A percentile compares a stretch with the other conserved stretches of the same genome.
phyloP scores from a whole-genome alignment of 1,284 basidiomycete species.

The Heliocybe sulcata region DNA sequence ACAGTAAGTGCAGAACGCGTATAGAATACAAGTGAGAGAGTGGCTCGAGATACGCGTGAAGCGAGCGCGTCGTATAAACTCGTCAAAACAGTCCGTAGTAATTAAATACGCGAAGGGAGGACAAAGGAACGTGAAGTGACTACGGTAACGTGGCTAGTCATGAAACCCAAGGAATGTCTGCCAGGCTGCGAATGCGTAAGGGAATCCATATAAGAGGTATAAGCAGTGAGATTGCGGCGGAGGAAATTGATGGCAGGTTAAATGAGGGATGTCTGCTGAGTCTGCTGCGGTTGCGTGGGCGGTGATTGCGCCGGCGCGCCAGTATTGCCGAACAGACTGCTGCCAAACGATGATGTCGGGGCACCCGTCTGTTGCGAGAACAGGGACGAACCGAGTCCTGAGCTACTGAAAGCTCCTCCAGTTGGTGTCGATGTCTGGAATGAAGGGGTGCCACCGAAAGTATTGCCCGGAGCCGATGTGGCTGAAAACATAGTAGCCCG shows the following conservation, averaged over 20 bases:
- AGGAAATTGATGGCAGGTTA: conserved; percentile 13
- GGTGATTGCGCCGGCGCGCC: conserved; percentile 13
- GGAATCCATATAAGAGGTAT: background rate
- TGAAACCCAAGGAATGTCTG: background rate
- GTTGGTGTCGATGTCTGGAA: background rate
- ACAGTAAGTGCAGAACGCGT: background rate
- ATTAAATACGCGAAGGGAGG: background rate
- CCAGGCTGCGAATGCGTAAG: background rate
- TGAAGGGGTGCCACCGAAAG: background rate
- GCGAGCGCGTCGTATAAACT: background rate
- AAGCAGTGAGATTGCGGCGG: background rate
- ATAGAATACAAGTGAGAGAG: background rate
- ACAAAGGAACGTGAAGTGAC: background rate
- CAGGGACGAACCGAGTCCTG: conserved; percentile 15
- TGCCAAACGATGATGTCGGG: conserved; percentile 4
- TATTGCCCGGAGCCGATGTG: background rate
- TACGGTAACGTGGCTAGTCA: background rate
- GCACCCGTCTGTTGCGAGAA: conserved; percentile 16
- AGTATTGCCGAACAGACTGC: conserved; percentile 11
- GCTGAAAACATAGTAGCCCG: conserved; percentile 50
- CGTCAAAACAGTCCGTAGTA: conserved; percentile 1
- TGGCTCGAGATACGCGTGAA: background rate
- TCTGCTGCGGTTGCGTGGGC: conserved; percentile 21
- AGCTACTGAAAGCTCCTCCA: background rate
- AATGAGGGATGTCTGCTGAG: conserved; percentile 28